These are phyloP conservation scores for Thinopyrum elongatum DNA, from an alignment of 176 grass and related monocot genomes.

Conservation along the genomic window DNA sequence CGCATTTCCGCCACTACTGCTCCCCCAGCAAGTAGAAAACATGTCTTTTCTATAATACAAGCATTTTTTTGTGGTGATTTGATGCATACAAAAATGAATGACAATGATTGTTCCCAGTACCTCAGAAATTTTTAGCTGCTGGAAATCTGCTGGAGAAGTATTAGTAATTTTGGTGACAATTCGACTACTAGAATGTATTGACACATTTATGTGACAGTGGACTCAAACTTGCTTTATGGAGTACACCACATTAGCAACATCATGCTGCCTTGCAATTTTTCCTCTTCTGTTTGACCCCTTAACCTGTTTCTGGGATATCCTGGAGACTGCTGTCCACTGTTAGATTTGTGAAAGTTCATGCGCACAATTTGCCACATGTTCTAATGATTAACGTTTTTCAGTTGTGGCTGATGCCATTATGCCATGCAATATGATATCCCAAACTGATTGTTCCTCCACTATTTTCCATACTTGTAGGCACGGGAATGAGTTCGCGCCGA, in stretches of 20 bases:
- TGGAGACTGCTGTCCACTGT: no score
- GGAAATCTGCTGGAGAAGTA: not conserved
- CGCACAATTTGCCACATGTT: no score
- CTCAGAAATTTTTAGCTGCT: not conserved
- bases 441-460: not conserved
- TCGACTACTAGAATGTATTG: not conserved
- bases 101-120: not conserved
- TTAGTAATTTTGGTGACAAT: not conserved
- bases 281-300: not conserved
- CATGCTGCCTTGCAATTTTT: not conserved
- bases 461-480: slow-evolving; percentile 42
- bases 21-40: slow-evolving; percentile 74
- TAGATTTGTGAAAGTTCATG: no score
- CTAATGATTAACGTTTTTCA: no score
- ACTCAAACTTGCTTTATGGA: not conserved
- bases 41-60: no score
- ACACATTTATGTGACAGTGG: not conserved
- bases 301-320: not conserved
- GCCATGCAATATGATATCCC: no score
- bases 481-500: slow-evolving; percentile 72
- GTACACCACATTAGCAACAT: not conserved
- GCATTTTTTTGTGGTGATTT: not conserved
- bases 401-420: no score
- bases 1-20: no score
- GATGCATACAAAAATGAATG: not conserved